Conservation (phyloP, 345 rosid species). For the Litchi chinensis region DNA sequence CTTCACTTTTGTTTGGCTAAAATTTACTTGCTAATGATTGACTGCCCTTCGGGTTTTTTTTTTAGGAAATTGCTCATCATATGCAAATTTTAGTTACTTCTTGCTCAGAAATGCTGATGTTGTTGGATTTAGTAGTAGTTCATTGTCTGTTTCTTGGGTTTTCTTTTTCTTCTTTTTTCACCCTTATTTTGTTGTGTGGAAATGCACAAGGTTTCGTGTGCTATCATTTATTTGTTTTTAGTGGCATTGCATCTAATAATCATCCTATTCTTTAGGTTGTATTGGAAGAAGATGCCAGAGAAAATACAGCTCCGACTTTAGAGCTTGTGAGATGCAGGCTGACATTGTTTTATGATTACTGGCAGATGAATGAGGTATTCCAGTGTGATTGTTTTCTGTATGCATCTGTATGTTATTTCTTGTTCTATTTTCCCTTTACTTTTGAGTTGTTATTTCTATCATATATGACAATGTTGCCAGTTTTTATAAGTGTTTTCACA, state of each 20-base stretch:
- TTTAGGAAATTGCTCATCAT: not conserved
- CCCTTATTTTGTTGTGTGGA: not conserved
- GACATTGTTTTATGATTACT: constrained; percentile 81
- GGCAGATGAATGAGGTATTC: constrained; percentile 91
- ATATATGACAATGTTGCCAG: constrained; percentile 2
- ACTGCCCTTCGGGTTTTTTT: not conserved
- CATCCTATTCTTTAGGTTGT: constrained; percentile 46
- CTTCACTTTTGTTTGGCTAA: not conserved
- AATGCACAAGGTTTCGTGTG: not conserved
- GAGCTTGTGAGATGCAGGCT: constrained; percentile 80
- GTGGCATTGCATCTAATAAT: constrained; percentile 16
- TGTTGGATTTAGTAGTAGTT: not conserved
- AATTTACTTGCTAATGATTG: not conserved
- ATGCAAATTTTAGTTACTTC: not conserved
- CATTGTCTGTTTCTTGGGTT: not conserved
- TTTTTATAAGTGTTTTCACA: not conserved
- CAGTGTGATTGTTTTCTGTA: not conserved
- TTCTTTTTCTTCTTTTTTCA: not conserved
- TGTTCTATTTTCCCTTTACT: constrained; percentile 2
- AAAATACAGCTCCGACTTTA: constrained; percentile 35
- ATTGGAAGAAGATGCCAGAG: constrained; percentile 46
- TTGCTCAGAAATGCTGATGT: not conserved
- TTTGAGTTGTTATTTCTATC: not conserved
- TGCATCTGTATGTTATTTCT: constrained; percentile 4
- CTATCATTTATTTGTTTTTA: constrained; percentile 14